Percentiles rank a stretch among this genome's conserved stretches.
Conservation (phyloP, 75 land plant species). For the Cryptomeria japonica region DNA sequence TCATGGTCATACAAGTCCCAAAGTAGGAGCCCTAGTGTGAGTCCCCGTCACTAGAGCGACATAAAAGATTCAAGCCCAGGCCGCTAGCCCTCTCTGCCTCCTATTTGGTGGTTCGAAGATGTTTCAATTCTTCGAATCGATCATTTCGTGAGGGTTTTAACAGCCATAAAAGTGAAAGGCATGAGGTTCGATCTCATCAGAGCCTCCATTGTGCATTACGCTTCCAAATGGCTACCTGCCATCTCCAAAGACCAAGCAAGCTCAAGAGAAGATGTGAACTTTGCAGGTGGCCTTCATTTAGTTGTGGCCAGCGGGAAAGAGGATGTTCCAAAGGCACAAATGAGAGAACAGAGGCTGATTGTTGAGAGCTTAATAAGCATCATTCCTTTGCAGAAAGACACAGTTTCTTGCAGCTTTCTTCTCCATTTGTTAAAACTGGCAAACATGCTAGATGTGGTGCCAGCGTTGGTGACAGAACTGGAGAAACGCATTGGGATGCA, state of each 20-base stretch:
- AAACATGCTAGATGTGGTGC: conserved; percentile 64
- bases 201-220: conserved; percentile 71
- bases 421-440: conserved; percentile 67
- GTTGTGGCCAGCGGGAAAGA: conserved; percentile 44
- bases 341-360: conserved; percentile 62
- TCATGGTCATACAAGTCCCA: conserved; percentile 56
- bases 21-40: conserved; percentile 30
- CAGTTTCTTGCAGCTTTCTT: conserved; percentile 77
- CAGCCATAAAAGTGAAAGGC: conserved; percentile 90
- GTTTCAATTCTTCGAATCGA: conserved; percentile 70
- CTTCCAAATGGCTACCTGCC: conserved; percentile 81
- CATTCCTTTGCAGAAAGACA: conserved; percentile 78
- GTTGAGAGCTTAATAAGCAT: conserved; percentile 84
- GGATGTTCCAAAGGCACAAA: conserved; percentile 18
- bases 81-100: conserved; percentile 44
- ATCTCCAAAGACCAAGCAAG: conserved; percentile 32
- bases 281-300: conserved; percentile 45
- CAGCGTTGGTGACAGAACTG: conserved; percentile 69
- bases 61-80: conserved; percentile 55
- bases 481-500: conserved; percentile 90
- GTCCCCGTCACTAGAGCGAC: conserved; percentile 35
- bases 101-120: conserved; percentile 96
- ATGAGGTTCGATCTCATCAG: conserved; percentile 77
- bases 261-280: conserved; percentile 6
- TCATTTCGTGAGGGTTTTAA: conserved; percentile 74